Base-by-base conservation (phyloP, 139 green algal genomes). In the Raphidocelis subcapitata region DNA sequence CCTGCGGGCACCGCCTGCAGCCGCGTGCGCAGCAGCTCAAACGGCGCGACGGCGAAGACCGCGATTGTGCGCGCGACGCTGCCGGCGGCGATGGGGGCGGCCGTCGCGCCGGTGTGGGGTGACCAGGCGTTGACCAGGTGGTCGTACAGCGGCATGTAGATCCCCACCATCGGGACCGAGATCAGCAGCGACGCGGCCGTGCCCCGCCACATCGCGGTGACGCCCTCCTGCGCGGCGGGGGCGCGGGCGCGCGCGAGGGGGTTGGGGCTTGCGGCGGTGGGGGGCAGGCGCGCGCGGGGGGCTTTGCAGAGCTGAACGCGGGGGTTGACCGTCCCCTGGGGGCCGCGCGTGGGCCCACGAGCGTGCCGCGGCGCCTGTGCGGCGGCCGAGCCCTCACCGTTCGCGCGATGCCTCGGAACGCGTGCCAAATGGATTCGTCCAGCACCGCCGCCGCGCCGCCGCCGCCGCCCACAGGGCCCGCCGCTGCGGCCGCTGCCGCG, bases 111-210 rank as follows among this genome's bases (percentile, higher is more conserved):
- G 28, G 67, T n/a, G 28, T 67, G 61, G 4, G 5, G 23, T 54
- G 60, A 31, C 57, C 57, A 60, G 24, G 65, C 44, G 73, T 37
- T 44, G 46, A 92, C 44, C 20, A 98, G 69, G 31, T 78, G 63
- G 72, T 99, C 95, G 73, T 99, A 99, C 20, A 97, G 72, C 0
- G 95, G 95, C 72, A 98, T 87, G 80, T 99, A 99, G 57, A 99
- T 92, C 21, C 93, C 92, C 4, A 98, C 89, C 86, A 94, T 95
- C 5, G 92, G 91, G 0, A 95, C 80, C 5, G 85, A 74, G 73
- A 93, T 94, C 16, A 94, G 77, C 28, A 97, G 79, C 10, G 91
- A 81, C 0, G 87, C 79, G 37, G 86, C 78, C 23, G 88, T 92
- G 62, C 92, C 92, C 4, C 87, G 83, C 91, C 91, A 97, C 24